phyloP scores from a whole-genome alignment of 2,329 filamentous ascomycete genomes.

The Diaporthe humulicola region DNA sequence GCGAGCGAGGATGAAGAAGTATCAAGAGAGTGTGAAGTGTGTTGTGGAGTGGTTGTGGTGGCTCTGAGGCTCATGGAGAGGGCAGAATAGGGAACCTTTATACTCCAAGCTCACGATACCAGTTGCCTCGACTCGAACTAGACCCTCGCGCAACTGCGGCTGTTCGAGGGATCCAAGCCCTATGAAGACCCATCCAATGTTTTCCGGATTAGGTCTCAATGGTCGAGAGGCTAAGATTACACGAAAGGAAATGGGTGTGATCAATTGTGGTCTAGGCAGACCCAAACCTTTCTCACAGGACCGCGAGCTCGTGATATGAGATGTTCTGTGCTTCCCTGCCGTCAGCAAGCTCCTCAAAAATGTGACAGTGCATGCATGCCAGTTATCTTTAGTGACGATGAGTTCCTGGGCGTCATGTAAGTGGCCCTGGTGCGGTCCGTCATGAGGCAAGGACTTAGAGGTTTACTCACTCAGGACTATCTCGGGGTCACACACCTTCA shows the following conservation, averaged over 20 bases:
- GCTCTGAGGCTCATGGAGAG: background rate
- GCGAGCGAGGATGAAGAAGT: background rate
- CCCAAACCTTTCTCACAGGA: background rate
- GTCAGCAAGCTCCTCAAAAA: background rate
- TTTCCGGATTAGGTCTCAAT: slow-evolving; percentile 13
- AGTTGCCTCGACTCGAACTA: background rate
- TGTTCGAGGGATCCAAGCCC: background rate
- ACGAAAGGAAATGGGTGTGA: slow-evolving; percentile 19
- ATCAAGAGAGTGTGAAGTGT: background rate
- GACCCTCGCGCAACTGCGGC: background rate
- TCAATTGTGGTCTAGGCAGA: slow-evolving; percentile 4
- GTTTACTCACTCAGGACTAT: background rate
- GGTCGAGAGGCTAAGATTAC: slow-evolving; percentile 17
- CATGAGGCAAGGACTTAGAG: background rate
- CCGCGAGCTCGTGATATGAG: background rate
- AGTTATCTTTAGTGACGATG: background rate
- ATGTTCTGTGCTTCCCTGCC: background rate
- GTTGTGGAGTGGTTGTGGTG: background rate
- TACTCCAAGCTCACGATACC: slow-evolving; percentile 19
- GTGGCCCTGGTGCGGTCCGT: background rate
- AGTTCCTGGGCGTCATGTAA: background rate
- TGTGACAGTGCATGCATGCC: background rate
- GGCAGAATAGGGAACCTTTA: slow-evolving; percentile 8
- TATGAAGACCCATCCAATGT: background rate
- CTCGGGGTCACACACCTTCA: background rate